Conservation (phyloP, 2,329 filamentous ascomycete genomes). For the Colletotrichum endophyticum region DNA sequence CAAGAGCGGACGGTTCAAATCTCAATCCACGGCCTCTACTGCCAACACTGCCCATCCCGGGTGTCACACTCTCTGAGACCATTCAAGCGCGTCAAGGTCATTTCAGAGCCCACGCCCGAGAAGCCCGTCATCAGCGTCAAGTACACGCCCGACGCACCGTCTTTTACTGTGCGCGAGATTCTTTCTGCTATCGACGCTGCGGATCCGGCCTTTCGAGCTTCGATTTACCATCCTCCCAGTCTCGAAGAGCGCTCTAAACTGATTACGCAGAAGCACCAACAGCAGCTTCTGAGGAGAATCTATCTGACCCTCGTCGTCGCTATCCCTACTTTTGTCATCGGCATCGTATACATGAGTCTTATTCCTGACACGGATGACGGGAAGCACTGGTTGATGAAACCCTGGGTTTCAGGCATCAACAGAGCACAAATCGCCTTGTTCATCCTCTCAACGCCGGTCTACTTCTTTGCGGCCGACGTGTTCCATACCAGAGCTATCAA, state of each 20-base stretch:
- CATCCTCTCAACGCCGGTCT: conserved; percentile 82
- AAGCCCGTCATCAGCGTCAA: conserved; percentile 72
- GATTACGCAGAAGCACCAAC: conserved; percentile 75
- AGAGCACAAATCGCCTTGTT: conserved; percentile 82
- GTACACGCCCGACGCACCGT: conserved; percentile 72
- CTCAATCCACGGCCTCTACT: conserved; percentile 75
- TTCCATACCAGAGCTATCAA: conserved; percentile 83
- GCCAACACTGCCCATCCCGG: conserved; percentile 70
- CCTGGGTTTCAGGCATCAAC: conserved; percentile 74
- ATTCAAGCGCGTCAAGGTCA: conserved; percentile 58
- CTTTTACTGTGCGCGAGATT: conserved; percentile 78
- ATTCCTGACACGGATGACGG: conserved; percentile 63
- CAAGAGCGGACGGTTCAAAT: conserved; percentile 66
- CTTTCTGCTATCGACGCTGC: conserved; percentile 68
- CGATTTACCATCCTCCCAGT: conserved; percentile 79
- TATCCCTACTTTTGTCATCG: conserved; percentile 85
- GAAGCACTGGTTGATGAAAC: conserved; percentile 71
- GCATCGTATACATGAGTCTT: conserved; percentile 90
- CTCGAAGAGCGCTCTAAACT: conserved; percentile 80
- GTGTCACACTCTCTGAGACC: conserved; percentile 59
- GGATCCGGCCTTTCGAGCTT: conserved; percentile 70
- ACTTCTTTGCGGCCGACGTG: conserved; percentile 83
- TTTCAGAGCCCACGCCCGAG: conserved; percentile 60
- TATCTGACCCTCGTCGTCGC: conserved; percentile 71
- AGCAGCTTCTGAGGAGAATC: conserved; percentile 71